Conservation (phyloP, 164 flowering plant species). For the Malania oleifera region DNA sequence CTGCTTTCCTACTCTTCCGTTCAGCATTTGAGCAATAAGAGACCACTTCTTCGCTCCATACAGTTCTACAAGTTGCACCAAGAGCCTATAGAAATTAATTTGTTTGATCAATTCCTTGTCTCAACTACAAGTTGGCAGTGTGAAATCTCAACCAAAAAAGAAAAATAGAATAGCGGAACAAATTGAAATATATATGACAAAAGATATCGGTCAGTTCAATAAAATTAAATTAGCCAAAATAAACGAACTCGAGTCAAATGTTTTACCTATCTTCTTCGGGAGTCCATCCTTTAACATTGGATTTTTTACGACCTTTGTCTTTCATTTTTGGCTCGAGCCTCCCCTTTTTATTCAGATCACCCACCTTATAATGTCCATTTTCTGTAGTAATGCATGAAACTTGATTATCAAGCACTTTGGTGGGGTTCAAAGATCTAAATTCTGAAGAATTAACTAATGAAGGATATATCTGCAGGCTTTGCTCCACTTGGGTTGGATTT, state of each 20-base stretch:
- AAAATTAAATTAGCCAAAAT: too few species aligned
- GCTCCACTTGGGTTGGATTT: too few species aligned
- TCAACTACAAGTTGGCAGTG: too few species aligned
- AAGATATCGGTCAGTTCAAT: too few species aligned
- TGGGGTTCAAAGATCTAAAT: not conserved
- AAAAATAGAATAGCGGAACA: too few species aligned
- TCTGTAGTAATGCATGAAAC: constrained; percentile 6
- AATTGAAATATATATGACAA: too few species aligned
- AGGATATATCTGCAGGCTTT: not conserved
- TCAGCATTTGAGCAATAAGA: constrained; percentile 28
- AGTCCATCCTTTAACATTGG: constrained; percentile 35
- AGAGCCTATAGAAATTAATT: constrained; percentile 17
- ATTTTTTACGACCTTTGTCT: constrained; percentile 2
- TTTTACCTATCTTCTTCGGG: constrained; percentile 37
- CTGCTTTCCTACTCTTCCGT: constrained; percentile 46
- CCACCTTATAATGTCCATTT: not conserved
- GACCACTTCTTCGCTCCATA: constrained; percentile 46
- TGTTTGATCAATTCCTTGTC: too few species aligned
- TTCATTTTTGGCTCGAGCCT: not conserved
- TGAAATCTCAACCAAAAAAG: too few species aligned
- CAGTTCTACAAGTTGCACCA: constrained; percentile 26
- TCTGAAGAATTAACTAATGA: not conserved
- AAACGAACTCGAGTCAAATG: too few species aligned
- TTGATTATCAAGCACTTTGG: not conserved
- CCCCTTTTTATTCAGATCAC: constrained; percentile 6